Conservation (phyloP, 2,329 filamentous ascomycete genomes). For the Stachybotrys chlorohalonatus region DNA sequence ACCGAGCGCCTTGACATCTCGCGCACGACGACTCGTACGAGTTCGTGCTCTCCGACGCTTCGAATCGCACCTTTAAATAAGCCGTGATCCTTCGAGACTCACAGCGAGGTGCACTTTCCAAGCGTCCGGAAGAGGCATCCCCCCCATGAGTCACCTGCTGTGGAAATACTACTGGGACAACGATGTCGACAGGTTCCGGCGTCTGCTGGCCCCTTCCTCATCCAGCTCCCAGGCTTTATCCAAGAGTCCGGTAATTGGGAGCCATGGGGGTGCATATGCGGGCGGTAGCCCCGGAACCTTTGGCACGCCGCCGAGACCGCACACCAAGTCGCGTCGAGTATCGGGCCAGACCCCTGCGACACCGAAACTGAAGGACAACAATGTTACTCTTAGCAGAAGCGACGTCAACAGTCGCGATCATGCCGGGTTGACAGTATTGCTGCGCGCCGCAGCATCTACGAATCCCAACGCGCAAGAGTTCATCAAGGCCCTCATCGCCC, state of each 20-base stretch:
- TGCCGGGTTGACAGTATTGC: conserved; percentile 71
- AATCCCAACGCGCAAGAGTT: conserved; percentile 63
- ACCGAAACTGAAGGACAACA: conserved; percentile 35
- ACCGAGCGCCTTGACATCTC: neutral
- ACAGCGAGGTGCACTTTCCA: conserved; percentile 77
- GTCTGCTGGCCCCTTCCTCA: conserved; percentile 68
- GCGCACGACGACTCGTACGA: neutral
- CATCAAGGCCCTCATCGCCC: conserved; percentile 68
- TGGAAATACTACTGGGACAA: conserved; percentile 97
- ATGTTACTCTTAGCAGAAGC: conserved; percentile 36
- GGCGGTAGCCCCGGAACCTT: conserved; percentile 31
- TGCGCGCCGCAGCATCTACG: conserved; percentile 73
- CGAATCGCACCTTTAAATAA: conserved; percentile 69
- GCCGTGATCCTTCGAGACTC: conserved; percentile 77
- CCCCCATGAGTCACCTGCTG: conserved; percentile 86
- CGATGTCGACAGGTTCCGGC: conserved; percentile 92
- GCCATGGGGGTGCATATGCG: conserved; percentile 15
- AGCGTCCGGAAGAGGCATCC: conserved; percentile 35
- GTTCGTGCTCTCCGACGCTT: conserved; percentile 21
- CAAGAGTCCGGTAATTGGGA: conserved; percentile 41
- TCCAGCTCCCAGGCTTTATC: conserved; percentile 44
- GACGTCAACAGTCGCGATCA: conserved; percentile 83
- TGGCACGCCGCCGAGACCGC: conserved; percentile 40
- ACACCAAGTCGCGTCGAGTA: conserved; percentile 40
- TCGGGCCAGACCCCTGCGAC: conserved; percentile 38